phyloP scores from a whole-genome alignment of 495 filamentous ascomycete species.

The Tuber calosporum region DNA sequence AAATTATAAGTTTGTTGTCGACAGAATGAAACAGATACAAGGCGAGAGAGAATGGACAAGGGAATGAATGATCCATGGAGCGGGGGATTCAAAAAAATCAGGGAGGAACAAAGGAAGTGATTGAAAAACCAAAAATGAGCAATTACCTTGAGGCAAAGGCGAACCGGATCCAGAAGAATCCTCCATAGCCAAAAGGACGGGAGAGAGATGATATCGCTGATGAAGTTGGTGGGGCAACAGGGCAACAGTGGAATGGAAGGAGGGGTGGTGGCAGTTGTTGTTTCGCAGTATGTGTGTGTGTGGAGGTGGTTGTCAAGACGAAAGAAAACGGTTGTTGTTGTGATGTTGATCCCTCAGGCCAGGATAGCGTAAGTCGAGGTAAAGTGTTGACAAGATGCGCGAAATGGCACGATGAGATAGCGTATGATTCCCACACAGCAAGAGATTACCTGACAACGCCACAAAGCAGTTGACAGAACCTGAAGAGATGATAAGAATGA shows the following conservation, averaged over 20 bases:
- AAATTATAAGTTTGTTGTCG: neutral
- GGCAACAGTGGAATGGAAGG: too few species aligned
- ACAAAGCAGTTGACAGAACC: neutral
- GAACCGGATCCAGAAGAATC: conserved; percentile 35
- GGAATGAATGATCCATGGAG: conserved; percentile 10
- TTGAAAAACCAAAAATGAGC: conserved; percentile 8
- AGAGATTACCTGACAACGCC: conserved; percentile 1
- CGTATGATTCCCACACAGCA: conserved; percentile 4
- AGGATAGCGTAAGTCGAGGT: neutral
- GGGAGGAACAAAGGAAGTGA: conserved; percentile 6
- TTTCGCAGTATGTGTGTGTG: conserved; percentile 28
- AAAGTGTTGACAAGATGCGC: conserved; percentile 5
- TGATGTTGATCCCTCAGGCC: conserved; percentile 19
- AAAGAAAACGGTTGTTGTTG: conserved; percentile 27
- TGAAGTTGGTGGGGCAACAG: conserved; percentile 39
- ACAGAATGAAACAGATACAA: neutral
- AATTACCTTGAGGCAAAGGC: conserved; percentile 35
- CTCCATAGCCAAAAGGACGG: conserved; percentile 21
- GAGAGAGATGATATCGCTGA: conserved; percentile 28
- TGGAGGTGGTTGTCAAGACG: conserved; percentile 27
- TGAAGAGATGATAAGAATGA: neutral
- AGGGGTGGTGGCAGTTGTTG: conserved; percentile 13
- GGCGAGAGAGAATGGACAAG: conserved; percentile 1
- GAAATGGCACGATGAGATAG: neutral
- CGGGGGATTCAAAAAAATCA: conserved; percentile 5